phyloP scores from a whole-genome alignment of 192 early-diverging fungal genomes.

The Diversispora epigaea region DNA sequence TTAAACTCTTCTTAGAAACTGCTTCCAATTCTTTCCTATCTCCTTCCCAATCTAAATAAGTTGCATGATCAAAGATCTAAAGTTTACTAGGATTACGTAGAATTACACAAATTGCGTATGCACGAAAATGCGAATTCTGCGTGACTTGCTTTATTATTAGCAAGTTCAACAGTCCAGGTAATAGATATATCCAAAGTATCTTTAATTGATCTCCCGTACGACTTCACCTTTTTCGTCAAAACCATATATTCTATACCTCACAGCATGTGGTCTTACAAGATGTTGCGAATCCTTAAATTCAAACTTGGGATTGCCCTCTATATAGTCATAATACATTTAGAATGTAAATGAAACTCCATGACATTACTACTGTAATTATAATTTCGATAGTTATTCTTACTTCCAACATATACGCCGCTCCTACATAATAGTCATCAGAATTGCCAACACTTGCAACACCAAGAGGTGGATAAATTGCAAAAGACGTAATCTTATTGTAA shows the following conservation, averaged over 20 bases:
- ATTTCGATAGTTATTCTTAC: neutral
- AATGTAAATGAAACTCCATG: neutral
- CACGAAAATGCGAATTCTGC: neutral
- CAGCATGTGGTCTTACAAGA: conserved; percentile 20
- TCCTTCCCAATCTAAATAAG: conserved; percentile 17
- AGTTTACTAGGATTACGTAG: neutral
- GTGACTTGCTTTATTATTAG: conserved; percentile 27
- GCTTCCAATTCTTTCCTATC: conserved; percentile 9
- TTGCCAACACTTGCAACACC: conserved; percentile 15
- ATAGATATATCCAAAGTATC: neutral
- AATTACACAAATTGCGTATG: neutral
- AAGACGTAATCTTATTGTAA: neutral
- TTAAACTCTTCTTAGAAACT: neutral
- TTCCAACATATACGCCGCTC: conserved; percentile 27
- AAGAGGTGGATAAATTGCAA: conserved; percentile 26
- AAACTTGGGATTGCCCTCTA: conserved; percentile 8
- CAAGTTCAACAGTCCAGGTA: conserved; percentile 23
- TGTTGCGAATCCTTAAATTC: neutral
- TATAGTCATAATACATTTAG: neutral
- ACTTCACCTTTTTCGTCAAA: neutral
- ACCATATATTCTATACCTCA: conserved; percentile 26
- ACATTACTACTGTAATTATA: neutral
- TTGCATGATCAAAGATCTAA: neutral
- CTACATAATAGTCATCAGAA: conserved; percentile 17
- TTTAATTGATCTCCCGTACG: neutral